Conservation (phyloP, 305 asterid species). For the Solanum chacoense region DNA sequence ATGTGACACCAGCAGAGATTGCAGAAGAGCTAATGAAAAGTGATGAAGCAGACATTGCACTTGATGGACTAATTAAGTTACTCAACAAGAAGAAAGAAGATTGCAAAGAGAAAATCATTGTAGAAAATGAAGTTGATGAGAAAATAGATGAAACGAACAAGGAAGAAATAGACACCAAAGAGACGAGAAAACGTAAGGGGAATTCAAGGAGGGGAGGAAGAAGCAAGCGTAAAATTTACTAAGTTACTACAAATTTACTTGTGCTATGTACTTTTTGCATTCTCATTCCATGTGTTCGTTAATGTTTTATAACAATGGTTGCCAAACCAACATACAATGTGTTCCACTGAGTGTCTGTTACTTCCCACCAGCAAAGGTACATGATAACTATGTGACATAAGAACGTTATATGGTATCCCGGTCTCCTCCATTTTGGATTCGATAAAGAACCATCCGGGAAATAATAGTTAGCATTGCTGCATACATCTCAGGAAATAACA, state of each 20-base stretch:
- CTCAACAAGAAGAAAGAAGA: not conserved
- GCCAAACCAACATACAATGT: not conserved
- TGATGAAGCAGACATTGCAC: conserved; percentile 4
- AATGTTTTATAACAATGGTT: not conserved
- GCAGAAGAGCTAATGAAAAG: conserved; percentile 14
- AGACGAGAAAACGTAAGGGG: not conserved
- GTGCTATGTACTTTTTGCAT: not conserved
- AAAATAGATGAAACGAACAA: not conserved
- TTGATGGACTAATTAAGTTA: not conserved
- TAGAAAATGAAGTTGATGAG: not conserved
- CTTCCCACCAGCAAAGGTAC: not conserved
- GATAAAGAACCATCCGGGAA: not conserved
- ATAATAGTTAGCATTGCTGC: not conserved
- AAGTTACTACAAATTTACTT: not conserved
- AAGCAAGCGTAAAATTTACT: not conserved
- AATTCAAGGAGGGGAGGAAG: conserved; percentile 5
- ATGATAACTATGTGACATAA: not conserved
- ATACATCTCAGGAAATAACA: not conserved
- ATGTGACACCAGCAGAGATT: conserved; percentile 16
- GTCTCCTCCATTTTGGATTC: not conserved
- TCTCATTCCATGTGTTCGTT: not conserved
- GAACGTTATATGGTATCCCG: not conserved
- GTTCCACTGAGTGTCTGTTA: not conserved
- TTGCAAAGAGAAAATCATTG: not conserved
- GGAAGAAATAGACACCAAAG: not conserved